Evolutionary conservation across 306 rosid species (phyloP), one percentile per base, ranked within the genome.

Genomic region (Albizia julibrissin): DNA sequence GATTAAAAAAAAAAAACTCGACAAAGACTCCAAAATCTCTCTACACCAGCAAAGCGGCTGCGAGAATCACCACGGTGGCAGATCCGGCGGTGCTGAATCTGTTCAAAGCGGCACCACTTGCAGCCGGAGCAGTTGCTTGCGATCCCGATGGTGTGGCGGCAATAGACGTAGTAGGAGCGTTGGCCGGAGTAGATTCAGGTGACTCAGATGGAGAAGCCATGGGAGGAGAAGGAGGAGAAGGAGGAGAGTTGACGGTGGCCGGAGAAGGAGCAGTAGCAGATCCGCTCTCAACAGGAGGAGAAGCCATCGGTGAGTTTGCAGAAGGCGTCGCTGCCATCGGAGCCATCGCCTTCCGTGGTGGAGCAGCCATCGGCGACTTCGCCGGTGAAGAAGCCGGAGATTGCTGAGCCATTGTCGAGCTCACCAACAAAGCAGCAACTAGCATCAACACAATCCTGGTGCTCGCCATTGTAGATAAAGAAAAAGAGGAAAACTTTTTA

Each of bases 221-320:
- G 34, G 90, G 65, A 42, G 88, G 85, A 34, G 86, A 47, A 0
- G 91, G 89, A 3, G 91, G 90, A 78, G 94, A 87, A 0, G 91
- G 89, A 3, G 91, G 90, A 78, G 94, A 87, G 79, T 44, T 34
- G 69, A 33, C 56, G 75, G 40, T 2, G 76, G 68, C 2, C 0
- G 89, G 85, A 1, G 91, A 77, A 27, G 89, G 85, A 74, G 91
- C 62, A 49, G n/a, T 49, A 49, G 56, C n/a, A 0, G 86, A 76
- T 43, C 13, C 78, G 44, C 24, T 75, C 49, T 19, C 46, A 59
- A 10, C 66, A 0, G 89, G 76, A 50, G 86, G 84, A 21, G 87
- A 70, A 0, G 84, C 52, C 4, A 4, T n/a, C 5, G 89, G 87
- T 14, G 90, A 42, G 1, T 12, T 58, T 5, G 72, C 76, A 0